These are phyloP conservation scores for Lentinula novae-zelandiae DNA, from an alignment of 1,284 basidiomycete species.

Conservation along the genomic window DNA sequence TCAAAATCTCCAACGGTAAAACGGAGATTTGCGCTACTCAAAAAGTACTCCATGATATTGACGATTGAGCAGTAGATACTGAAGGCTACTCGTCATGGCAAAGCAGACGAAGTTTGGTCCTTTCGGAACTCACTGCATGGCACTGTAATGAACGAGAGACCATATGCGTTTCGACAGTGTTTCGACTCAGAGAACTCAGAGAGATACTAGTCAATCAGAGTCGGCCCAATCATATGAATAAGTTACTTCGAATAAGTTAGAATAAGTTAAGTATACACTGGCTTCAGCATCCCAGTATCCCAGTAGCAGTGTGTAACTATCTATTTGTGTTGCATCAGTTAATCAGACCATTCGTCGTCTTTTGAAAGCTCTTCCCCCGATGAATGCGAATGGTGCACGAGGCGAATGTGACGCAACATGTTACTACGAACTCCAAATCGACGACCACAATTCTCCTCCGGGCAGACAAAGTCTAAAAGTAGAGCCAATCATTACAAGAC, in stretches of 20 bases:
- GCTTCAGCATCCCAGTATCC: neutral
- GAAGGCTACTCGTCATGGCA: constrained; percentile 3
- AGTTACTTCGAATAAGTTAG: neutral
- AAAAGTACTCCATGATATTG: neutral
- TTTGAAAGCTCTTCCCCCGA: constrained; percentile 16
- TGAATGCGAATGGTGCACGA: constrained; percentile 14
- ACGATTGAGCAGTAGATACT: neutral
- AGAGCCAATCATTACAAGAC: neutral
- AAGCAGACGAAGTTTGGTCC: neutral
- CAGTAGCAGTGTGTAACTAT: no score
- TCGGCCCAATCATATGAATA: neutral
- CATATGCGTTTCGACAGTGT: no score
- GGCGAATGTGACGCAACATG: constrained; percentile 17
- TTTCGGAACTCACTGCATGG: no score
- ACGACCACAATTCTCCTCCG: constrained; percentile 19
- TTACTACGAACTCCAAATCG: constrained; percentile 17
- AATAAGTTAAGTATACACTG: neutral
- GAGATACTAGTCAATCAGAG: neutral
- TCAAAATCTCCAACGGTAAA: neutral
- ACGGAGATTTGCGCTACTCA: neutral
- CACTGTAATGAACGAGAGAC: no score
- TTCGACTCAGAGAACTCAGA: no score
- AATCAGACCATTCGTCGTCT: constrained; percentile 14
- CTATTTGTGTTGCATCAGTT: neutral
- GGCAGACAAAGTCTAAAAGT: constrained; percentile 18